Base-by-base conservation (phyloP, 345 rosid genomes). In the Brassica nigra region DNA sequence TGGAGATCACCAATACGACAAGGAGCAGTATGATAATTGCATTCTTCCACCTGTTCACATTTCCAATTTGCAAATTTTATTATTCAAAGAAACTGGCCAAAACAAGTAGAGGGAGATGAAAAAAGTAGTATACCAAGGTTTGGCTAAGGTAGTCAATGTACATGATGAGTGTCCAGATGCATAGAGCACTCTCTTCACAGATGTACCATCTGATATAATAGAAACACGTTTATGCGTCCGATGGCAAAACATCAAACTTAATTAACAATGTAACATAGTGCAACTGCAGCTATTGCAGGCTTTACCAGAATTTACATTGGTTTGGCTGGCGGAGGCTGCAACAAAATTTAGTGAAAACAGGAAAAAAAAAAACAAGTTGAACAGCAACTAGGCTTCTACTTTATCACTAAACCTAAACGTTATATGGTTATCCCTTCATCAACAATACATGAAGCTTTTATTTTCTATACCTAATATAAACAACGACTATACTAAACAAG, bases 231-330 rank as follows among this genome's bases (percentile, higher is more conserved):
- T 7, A 28, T 3, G 8, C 27, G 72, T 64, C 6, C 14, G 5
- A 33, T n/a, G 37, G 16, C 66, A 52, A 28, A 55, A 9, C 27
- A 9, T 39, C 30, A 11, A 18, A 76, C 55, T 33, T 8, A 33
- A 31, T 30, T 37, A 39, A 30, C 67, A 6, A 28, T 58, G 52
- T 64, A 70, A 18, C 1, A 52, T 52, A 4, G 34, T 54, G 55
- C 0, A 2, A 44, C 34, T 65, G 42, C 49, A 67, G 27, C 1
- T 28, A 23, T 66, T 28, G 64, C 54, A 74, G 59, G 31, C 86
- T 92, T 88, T 83, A 95, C 99, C 99, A 93, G 87, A 95, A 95
- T 80, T 84, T 90, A 83, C 92, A 88, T 81, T 95, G 98, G 82
- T 95, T 95, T 70, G 72, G 98, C 85, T 80, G 98, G 88, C 31